Conservation (phyloP, 129 eudicot genomes). For the Escallonia rubra region DNA sequence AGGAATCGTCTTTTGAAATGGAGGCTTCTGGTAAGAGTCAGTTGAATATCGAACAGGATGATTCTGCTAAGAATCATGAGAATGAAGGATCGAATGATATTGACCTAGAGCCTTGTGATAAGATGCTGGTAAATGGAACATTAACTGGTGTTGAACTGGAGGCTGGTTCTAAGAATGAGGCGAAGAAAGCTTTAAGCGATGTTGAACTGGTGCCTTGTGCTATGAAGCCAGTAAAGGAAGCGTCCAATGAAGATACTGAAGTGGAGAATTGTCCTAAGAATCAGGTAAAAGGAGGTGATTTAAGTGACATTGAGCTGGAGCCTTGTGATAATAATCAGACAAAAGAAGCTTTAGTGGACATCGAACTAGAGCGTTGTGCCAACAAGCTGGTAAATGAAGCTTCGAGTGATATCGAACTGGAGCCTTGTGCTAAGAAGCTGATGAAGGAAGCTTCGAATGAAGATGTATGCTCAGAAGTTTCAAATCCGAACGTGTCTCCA, state of each 20-base stretch:
- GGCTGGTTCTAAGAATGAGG: too few relatives aligned
- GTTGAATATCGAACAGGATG: conserved; percentile 28
- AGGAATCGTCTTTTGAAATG: too few relatives aligned
- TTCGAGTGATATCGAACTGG: conserved; percentile 24
- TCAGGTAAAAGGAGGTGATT: conserved; percentile 29
- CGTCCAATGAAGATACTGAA: conserved; percentile 50
- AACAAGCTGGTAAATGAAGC: conserved; percentile 39
- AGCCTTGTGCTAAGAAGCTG: conserved; percentile 13
- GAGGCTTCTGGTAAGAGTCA: too few relatives aligned
- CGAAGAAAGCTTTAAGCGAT: too few relatives aligned
- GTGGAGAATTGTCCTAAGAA: conserved; percentile 42
- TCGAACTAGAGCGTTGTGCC: conserved; percentile 35
- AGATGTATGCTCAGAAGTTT: conserved; percentile 73
- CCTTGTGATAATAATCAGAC: conserved; percentile 40
- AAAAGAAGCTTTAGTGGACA: conserved; percentile 25
- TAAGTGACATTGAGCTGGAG: conserved; percentile 31
- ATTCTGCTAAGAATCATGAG: conserved; percentile 35
- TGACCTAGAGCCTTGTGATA: too few relatives aligned
- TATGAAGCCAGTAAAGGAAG: conserved; percentile 14
- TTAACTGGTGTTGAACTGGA: too few relatives aligned
- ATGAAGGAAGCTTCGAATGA: conserved; percentile 56
- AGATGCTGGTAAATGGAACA: too few relatives aligned
- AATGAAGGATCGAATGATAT: conserved; percentile 14
- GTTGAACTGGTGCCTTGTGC: too few relatives aligned
- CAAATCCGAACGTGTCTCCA: conserved; percentile 70